These are phyloP conservation scores for Pezicula carpinea DNA, from an alignment of 2,329 filamentous ascomycete genomes.

Conservation along the genomic window DNA sequence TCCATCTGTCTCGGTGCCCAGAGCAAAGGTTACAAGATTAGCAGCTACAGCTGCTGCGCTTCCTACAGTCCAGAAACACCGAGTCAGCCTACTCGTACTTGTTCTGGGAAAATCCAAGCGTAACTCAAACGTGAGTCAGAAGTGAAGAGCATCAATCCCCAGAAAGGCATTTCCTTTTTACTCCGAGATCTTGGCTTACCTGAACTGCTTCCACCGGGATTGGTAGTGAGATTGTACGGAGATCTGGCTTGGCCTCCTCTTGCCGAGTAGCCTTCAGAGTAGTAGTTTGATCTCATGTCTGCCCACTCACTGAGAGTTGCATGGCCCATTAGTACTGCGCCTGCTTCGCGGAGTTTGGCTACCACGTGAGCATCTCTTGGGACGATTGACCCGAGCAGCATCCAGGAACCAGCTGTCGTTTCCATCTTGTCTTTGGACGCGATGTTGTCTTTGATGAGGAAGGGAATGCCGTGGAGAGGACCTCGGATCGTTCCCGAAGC, in stretches of 20 bases:
- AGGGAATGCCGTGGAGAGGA: constrained; percentile 70
- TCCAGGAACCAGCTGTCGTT: constrained; percentile 68
- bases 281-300: constrained; percentile 62
- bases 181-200: too few relatives aligned
- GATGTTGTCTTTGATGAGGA: constrained; percentile 71
- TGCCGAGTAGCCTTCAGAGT: constrained; percentile 63
- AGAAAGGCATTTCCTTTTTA: too few relatives aligned
- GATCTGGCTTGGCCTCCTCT: constrained; percentile 60
- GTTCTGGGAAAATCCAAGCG: too few relatives aligned
- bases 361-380: constrained; percentile 67
- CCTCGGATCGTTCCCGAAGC: constrained; percentile 50
- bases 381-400: constrained; percentile 59
- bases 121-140: too few relatives aligned
- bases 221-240: constrained; percentile 64
- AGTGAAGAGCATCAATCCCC: too few relatives aligned
- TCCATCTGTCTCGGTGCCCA: constrained; percentile 73
- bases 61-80: too few relatives aligned
- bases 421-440: constrained; percentile 65
- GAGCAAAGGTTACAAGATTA: constrained; percentile 57
- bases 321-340: constrained; percentile 65
- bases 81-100: too few relatives aligned
- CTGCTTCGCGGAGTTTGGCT: constrained; percentile 51
- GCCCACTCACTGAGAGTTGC: constrained; percentile 71
- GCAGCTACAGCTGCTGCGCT: constrained; percentile 59
- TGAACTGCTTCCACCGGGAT: constrained; percentile 64